These are phyloP conservation scores for Cladosporium sp. DNA, from an alignment of 2,329 filamentous ascomycete genomes.

Conservation along the genomic window DNA sequence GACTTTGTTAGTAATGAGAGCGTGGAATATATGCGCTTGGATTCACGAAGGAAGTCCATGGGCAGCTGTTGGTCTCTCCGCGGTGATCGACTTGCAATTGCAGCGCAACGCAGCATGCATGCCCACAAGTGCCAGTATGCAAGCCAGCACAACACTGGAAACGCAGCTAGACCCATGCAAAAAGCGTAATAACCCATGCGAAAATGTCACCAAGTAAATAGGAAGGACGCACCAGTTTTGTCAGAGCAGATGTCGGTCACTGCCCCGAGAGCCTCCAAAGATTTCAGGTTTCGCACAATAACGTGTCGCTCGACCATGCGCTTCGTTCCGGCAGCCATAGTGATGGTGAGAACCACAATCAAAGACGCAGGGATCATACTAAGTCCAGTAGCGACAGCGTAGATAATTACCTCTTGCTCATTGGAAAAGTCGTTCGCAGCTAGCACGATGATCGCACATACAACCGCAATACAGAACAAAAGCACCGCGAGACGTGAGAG, in stretches of 20 bases:
- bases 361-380: slow-evolving; percentile 61
- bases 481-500: slow-evolving; percentile 81
- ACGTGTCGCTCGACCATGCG: slow-evolving; percentile 66
- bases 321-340: slow-evolving; percentile 58
- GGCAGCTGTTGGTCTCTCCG: not conserved
- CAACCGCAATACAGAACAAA: slow-evolving; percentile 71
- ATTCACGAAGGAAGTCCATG: not conserved
- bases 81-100: not conserved
- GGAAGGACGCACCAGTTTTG: slow-evolving; percentile 53
- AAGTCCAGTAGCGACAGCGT: slow-evolving; percentile 61
- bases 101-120: not conserved
- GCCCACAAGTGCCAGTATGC: not conserved
- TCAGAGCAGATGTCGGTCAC: slow-evolving; percentile 69
- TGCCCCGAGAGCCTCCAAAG: slow-evolving; percentile 65
- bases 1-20: not conserved
- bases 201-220: not conserved
- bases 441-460: slow-evolving; percentile 69
- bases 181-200: not conserved
- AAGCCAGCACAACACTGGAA: not conserved
- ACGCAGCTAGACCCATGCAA: not conserved
- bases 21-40: not conserved
- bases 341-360: slow-evolving; percentile 41
- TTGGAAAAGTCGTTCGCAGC: slow-evolving; percentile 59
- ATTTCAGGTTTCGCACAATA: slow-evolving; percentile 65
- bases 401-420: slow-evolving; percentile 62